These are phyloP conservation scores for Amylocystis lapponica DNA, from an alignment of 768 basidiomycete genomes.

Conservation along the genomic window DNA sequence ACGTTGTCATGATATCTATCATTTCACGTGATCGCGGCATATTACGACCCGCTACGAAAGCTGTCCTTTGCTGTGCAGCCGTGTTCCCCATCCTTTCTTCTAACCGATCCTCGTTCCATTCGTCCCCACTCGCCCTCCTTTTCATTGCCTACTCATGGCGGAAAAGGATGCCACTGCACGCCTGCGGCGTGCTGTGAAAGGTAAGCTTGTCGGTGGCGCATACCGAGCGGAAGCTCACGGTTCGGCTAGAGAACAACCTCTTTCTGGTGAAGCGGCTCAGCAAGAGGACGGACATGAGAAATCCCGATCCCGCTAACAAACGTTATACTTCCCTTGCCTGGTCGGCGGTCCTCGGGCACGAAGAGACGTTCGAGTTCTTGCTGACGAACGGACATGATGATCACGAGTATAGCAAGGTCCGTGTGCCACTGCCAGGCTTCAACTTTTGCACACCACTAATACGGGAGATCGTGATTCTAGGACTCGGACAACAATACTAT, in stretches of 20 bases:
- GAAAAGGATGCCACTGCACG: constrained; percentile 76
- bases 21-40: constrained; percentile 16
- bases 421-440: constrained; percentile 19
- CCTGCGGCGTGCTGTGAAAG: constrained; percentile 77
- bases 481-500: constrained; percentile 92
- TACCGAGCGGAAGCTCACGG: constrained; percentile 8
- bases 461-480: constrained; percentile 35
- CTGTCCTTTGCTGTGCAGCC: constrained; percentile 14
- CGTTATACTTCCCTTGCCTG: constrained; percentile 88
- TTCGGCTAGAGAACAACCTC: constrained; percentile 79
- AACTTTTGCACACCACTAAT: background rate
- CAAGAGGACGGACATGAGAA: constrained; percentile 83
- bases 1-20: constrained; percentile 4
- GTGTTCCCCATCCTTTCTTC: constrained; percentile 15
- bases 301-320: constrained; percentile 71
- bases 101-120: constrained; percentile 12
- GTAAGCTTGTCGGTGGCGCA: constrained; percentile 31
- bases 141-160: constrained; percentile 47
- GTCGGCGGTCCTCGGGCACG: constrained; percentile 83
- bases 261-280: constrained; percentile 87
- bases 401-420: constrained; percentile 83
- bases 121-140: constrained; percentile 16
- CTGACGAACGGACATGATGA: constrained; percentile 87
- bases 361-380: constrained; percentile 92
- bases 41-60: constrained; percentile 22